Evolutionary conservation across 208 protist species (phyloP).

Genomic region (Trypanosoma mega): DNA sequence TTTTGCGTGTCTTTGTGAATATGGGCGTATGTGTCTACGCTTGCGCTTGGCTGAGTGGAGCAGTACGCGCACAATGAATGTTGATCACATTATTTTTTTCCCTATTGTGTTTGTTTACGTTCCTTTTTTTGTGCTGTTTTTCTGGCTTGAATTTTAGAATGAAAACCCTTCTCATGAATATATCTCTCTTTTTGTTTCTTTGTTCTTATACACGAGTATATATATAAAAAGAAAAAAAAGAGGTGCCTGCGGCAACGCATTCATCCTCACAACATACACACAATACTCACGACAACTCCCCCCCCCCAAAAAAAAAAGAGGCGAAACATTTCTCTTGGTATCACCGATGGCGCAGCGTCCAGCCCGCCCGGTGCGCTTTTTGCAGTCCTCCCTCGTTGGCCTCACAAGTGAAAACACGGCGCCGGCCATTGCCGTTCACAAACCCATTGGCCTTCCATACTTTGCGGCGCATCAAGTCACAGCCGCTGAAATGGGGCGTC

Average conservation of each 20-base stretch:
- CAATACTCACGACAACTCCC: too few species aligned
- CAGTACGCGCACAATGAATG: background rate
- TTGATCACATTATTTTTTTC: background rate
- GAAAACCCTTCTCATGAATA: too few species aligned
- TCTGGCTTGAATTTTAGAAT: too few species aligned
- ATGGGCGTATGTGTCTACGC: background rate
- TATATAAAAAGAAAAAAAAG: conserved; percentile 1
- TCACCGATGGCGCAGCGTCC: conserved; percentile 46
- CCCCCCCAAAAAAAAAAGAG: too few species aligned
- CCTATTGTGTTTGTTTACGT: background rate
- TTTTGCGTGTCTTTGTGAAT: conserved; percentile 23
- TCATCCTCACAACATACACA: too few species aligned
- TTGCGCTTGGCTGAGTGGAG: background rate
- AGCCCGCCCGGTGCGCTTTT: conserved; percentile 45
- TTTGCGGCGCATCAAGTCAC: conserved; percentile 50
- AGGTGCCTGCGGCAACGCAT: too few species aligned
- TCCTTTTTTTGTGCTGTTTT: background rate
- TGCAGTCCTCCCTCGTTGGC: conserved; percentile 33
- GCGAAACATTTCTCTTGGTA: too few species aligned
- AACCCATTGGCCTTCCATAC: conserved; percentile 61
- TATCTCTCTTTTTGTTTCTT: too few species aligned
- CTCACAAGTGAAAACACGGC: background rate
- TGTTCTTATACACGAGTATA: too few species aligned
- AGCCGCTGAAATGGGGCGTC: conserved; percentile 21
- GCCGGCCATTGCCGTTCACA: conserved; percentile 42